Percentiles rank a stretch among this genome's conserved stretches.
These are phyloP conservation scores for Eucalyptus polyanthemos DNA, from an alignment of 345 rosid species.

Conservation along the genomic window DNA sequence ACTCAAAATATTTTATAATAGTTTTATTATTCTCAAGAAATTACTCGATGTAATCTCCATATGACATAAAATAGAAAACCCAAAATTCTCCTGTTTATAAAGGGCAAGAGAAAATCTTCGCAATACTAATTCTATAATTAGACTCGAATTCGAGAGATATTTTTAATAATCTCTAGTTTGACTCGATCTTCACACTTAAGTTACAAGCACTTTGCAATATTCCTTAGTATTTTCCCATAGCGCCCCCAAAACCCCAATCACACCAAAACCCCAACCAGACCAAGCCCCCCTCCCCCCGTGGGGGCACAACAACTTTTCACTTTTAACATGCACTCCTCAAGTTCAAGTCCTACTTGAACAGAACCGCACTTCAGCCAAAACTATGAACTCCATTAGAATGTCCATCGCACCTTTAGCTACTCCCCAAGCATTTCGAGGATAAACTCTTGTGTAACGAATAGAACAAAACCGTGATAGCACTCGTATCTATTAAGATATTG, in stretches of 20 bases:
- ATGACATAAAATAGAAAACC: not conserved
- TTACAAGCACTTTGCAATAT: not conserved
- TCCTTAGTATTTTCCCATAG: not conserved
- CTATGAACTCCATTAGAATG: not conserved
- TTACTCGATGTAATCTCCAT: not conserved
- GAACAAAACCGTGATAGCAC: too few relatives aligned
- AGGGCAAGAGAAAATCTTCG: not conserved
- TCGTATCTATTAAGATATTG: not conserved
- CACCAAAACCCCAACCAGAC: too few relatives aligned
- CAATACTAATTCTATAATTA: not conserved
- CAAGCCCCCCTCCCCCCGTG: too few relatives aligned
- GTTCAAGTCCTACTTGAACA: not conserved
- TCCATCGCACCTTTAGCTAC: not conserved
- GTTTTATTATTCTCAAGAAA: not conserved
- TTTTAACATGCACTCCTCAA: not conserved
- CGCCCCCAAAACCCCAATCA: not conserved
- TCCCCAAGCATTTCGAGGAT: not conserved
- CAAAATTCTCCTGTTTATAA: not conserved
- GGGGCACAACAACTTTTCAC: not conserved
- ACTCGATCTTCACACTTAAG: not conserved
- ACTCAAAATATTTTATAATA: not conserved
- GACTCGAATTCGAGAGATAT: not conserved
- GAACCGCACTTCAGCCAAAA: not conserved
- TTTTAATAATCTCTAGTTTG: not conserved
- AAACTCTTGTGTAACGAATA: too few relatives aligned